phyloP scores from a whole-genome alignment of 805 yeast genomes.

The Hanseniaspora singularis region DNA sequence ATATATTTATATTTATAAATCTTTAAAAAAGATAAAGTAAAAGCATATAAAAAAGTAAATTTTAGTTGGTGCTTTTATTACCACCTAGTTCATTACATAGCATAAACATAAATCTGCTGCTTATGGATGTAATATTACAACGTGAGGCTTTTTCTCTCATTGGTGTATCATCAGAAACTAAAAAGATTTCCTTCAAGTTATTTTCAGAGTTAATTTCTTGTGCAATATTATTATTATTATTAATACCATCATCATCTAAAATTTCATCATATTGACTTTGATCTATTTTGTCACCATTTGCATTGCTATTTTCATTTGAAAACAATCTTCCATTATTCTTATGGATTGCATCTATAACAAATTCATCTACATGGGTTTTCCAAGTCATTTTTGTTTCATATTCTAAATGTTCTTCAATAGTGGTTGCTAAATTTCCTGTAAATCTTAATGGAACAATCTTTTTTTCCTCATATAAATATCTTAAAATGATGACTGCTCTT shows the following conservation, averaged over 20 bases:
- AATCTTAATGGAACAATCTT: conserved; percentile 50
- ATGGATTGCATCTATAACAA: conserved; percentile 43
- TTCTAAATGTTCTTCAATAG: conserved; percentile 59
- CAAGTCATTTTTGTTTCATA: conserved; percentile 62
- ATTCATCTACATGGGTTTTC: conserved; percentile 62
- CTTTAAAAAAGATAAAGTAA: too few species aligned
- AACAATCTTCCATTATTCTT: conserved; percentile 29
- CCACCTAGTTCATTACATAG: conserved; percentile 24
- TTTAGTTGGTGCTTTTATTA: conserved; percentile 21
- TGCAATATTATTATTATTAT: too few species aligned
- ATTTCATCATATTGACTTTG: too few species aligned
- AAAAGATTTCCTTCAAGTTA: conserved; percentile 31
- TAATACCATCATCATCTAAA: too few species aligned
- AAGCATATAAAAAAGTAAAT: too few species aligned
- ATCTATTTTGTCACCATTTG: conserved; percentile 16
- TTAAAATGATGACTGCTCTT: conserved; percentile 59
- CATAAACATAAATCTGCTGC: conserved; percentile 28
- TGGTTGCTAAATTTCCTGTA: conserved; percentile 57
- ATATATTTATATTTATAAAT: too few species aligned
- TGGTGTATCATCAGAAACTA: conserved; percentile 63
- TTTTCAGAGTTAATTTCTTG: background rate
- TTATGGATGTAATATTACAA: conserved; percentile 26
- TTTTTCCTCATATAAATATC: conserved; percentile 50
- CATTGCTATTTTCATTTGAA: conserved; percentile 13
- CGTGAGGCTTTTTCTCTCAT: conserved; percentile 49